Evolutionary conservation across 169 alveolate species (phyloP).

Genomic region (Cytauxzoon felis): DNA sequence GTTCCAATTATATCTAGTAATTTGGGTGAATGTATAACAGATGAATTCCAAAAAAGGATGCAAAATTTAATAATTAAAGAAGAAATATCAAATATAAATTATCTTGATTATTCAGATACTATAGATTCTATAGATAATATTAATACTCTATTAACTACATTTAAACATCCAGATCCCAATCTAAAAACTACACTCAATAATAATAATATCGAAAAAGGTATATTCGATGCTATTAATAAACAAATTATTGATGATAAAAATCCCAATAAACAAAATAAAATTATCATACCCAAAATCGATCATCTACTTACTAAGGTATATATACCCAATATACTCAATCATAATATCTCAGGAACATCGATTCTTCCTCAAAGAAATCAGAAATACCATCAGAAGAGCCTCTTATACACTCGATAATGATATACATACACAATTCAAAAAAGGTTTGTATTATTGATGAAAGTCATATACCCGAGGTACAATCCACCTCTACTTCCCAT

Average conservation of each 20-base stretch:
- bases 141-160: constrained; percentile 8
- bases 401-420: constrained; percentile 51
- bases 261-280: background rate
- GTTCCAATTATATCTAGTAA: constrained; percentile 43
- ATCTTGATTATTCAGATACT: constrained; percentile 36
- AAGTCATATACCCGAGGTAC: too few species aligned
- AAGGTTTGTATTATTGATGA: constrained; percentile 3
- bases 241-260: constrained; percentile 20
- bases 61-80: constrained; percentile 8
- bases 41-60: constrained; percentile 19
- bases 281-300: constrained; percentile 50
- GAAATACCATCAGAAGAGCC: constrained; percentile 49
- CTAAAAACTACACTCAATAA: background rate
- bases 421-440: constrained; percentile 37
- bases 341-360: constrained; percentile 38
- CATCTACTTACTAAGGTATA: constrained; percentile 52
- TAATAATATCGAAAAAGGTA: constrained; percentile 20
- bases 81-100: constrained; percentile 11
- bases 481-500: too few species aligned
- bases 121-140: constrained; percentile 16
- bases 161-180: constrained; percentile 9
- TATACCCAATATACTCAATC: too few species aligned
- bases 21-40: constrained; percentile 38
- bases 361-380: constrained; percentile 59
- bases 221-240: constrained; percentile 39